Evolutionary conservation across 129 eudicot species (phyloP).

Genomic region (Logfia minima): DNA sequence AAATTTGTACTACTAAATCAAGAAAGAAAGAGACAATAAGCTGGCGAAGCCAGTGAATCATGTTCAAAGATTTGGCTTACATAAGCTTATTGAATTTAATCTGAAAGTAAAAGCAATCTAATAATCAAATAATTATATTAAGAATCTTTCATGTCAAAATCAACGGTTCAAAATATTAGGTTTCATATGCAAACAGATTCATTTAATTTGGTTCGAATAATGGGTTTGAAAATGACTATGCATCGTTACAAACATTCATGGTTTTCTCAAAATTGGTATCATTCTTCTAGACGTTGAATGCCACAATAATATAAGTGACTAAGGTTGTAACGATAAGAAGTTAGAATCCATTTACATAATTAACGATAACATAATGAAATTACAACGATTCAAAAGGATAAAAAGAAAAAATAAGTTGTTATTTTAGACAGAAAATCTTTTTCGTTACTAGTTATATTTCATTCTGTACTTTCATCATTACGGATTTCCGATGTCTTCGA

Average conservation of each 20-base stretch:
- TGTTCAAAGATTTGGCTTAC: slow-evolving; percentile 33
- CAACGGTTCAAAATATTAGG: not conserved
- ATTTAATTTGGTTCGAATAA: not conserved
- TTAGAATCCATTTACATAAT: not conserved
- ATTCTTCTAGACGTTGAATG: not conserved
- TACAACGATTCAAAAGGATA: too few species aligned
- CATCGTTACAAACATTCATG: slow-evolving; percentile 10
- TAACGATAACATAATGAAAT: too few species aligned
- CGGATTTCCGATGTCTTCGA: too few species aligned
- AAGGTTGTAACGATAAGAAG: not conserved
- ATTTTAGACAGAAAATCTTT: too few species aligned
- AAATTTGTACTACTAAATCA: slow-evolving; percentile 7
- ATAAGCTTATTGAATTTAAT: slow-evolving; percentile 19
- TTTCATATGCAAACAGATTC: not conserved
- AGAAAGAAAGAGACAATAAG: slow-evolving; percentile 23
- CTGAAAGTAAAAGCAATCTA: not conserved
- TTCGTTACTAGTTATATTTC: too few species aligned
- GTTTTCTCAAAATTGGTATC: not conserved
- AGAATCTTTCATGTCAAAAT: slow-evolving; percentile 14
- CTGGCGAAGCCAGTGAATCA: slow-evolving; percentile 26
- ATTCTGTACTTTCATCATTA: too few species aligned
- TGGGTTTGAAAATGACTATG: slow-evolving; percentile 26
- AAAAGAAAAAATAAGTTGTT: too few species aligned
- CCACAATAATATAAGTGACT: not conserved
- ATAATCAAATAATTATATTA: not conserved